Evolutionary conservation across 2,329 filamentous ascomycete genomes (phyloP).

Genomic region (Verticillium isaacii): DNA sequence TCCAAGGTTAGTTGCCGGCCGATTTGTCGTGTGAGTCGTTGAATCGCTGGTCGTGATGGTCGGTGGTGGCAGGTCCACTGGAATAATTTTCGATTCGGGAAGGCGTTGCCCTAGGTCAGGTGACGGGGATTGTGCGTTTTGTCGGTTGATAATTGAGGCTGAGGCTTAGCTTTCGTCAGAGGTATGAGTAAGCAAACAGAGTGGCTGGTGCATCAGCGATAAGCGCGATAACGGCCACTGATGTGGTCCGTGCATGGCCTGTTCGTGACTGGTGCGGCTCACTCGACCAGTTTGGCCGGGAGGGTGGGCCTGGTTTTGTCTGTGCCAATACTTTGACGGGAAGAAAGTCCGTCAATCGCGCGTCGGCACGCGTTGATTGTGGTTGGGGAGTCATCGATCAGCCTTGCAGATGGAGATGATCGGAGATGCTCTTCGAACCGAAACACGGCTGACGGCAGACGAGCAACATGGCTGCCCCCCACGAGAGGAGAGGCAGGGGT

Average conservation of each 20-base stretch:
- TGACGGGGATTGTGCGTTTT: not conserved
- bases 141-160: not conserved
- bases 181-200: not conserved
- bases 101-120: slow-evolving; percentile 6
- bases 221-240: not conserved
- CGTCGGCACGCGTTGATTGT: not conserved
- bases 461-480: not conserved
- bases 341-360: slow-evolving; percentile 4
- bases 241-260: not conserved
- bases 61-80: slow-evolving; percentile 9
- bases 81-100: slow-evolving; percentile 8
- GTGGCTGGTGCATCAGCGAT: not conserved
- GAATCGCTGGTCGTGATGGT: slow-evolving; percentile 2
- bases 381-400: not conserved
- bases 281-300: not conserved
- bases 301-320: not conserved
- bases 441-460: not conserved
- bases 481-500: slow-evolving; percentile 5
- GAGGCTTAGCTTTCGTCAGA: not conserved
- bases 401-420: not conserved
- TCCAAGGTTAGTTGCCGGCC: slow-evolving; percentile 32
- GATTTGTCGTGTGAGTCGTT: slow-evolving; percentile 17
- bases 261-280: slow-evolving; percentile 1
- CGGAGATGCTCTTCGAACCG: not conserved
- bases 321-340: not conserved